These are phyloP conservation scores for Fusarium staphyleae DNA, from an alignment of 2,329 filamentous ascomycete genomes.

Conservation along the genomic window DNA sequence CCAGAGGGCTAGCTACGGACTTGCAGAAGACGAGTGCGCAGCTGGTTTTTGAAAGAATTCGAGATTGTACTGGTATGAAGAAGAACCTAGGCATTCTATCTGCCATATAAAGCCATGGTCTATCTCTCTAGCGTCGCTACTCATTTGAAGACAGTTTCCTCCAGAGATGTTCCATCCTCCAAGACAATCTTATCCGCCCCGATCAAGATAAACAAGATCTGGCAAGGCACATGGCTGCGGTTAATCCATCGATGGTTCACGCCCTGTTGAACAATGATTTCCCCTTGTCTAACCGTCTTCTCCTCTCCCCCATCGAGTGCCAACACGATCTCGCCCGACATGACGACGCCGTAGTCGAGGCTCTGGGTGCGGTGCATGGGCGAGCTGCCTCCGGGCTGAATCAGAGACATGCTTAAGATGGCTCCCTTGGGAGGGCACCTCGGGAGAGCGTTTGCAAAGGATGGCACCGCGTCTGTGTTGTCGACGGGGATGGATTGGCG, in stretches of 20 bases:
- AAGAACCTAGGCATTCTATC: conserved; percentile 42
- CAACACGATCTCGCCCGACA: conserved; percentile 51
- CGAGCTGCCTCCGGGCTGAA: conserved; percentile 40
- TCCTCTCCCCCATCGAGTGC: conserved; percentile 51
- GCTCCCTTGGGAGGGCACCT: conserved; percentile 47
- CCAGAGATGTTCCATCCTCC: conserved; percentile 47
- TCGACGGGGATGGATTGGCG: conserved; percentile 27
- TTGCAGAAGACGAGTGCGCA: conserved; percentile 42
- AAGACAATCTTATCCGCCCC: conserved; percentile 50
- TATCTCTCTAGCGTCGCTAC: neutral
- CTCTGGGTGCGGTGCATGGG: conserved; percentile 54
- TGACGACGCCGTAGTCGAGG: conserved; percentile 50
- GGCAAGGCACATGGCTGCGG: conserved; percentile 46
- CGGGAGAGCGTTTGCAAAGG: conserved; percentile 39
- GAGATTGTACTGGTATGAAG: conserved; percentile 51
- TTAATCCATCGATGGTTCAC: conserved; percentile 56
- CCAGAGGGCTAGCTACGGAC: conserved; percentile 26
- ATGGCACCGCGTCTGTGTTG: conserved; percentile 25
- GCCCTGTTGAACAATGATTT: conserved; percentile 52
- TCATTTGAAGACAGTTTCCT: conserved; percentile 42
- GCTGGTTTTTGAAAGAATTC: conserved; percentile 47
- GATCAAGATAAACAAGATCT: conserved; percentile 51
- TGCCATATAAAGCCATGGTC: conserved; percentile 23
- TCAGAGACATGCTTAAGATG: conserved; percentile 46
- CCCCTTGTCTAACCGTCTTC: conserved; percentile 47